Evolutionary conservation across 2,329 filamentous ascomycete species (phyloP).

Genomic region (Didymella exigua): DNA sequence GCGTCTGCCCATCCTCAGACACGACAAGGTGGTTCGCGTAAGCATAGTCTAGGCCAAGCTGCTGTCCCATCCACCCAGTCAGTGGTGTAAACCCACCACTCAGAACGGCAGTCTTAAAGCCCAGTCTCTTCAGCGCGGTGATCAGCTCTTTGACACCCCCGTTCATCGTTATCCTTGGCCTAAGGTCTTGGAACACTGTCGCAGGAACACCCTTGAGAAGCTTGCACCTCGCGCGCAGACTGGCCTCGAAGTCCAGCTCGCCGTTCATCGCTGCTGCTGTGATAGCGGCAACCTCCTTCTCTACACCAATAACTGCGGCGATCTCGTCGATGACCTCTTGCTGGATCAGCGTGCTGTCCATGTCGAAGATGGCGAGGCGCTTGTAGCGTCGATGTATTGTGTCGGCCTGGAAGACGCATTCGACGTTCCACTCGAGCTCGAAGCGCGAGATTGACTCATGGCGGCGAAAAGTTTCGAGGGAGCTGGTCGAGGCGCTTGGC

Average conservation of each 20-base stretch:
- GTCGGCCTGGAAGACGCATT: constrained; percentile 78
- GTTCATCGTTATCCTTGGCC: constrained; percentile 77
- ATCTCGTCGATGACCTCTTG: constrained; percentile 98
- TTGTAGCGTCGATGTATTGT: constrained; percentile 78
- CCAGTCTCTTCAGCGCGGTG: constrained; percentile 73
- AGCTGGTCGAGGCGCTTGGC: constrained; percentile 55
- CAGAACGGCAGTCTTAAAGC: constrained; percentile 86
- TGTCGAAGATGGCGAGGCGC: constrained; percentile 92
- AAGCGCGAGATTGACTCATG: constrained; percentile 81
- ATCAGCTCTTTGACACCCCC: constrained; percentile 79
- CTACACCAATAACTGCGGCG: constrained; percentile 81
- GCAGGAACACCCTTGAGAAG: constrained; percentile 81
- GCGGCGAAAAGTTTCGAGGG: constrained; percentile 72
- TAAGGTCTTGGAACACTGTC: constrained; percentile 78
- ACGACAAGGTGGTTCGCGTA: constrained; percentile 83
- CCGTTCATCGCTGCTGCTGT: constrained; percentile 95
- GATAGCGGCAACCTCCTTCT: constrained; percentile 81
- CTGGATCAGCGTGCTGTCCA: constrained; percentile 97
- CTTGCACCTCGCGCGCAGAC: constrained; percentile 78
- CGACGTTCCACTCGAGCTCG: constrained; percentile 87
- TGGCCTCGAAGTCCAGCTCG: constrained; percentile 87
- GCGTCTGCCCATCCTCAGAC: constrained; percentile 56
- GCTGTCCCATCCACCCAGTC: constrained; percentile 80
- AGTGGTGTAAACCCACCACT: constrained; percentile 92
- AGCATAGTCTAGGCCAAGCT: constrained; percentile 85